A percentile compares a stretch with the other conserved stretches of the same genome.
Conservation (phyloP, 208 protist species). For the Wallacemonas sp. region DNA sequence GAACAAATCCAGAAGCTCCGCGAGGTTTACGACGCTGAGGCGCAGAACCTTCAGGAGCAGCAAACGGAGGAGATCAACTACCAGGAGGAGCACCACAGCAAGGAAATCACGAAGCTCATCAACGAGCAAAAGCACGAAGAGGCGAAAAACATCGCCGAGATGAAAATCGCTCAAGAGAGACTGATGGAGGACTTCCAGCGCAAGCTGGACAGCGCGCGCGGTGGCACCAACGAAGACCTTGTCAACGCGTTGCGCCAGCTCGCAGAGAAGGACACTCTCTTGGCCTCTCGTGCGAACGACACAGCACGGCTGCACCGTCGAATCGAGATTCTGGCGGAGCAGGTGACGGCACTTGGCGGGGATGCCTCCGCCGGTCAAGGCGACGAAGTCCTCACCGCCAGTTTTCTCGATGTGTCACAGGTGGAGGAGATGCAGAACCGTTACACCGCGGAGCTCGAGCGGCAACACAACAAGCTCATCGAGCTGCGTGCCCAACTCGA, state of each 20-base stretch:
- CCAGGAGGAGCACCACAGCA: constrained; percentile 77
- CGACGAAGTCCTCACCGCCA: constrained; percentile 44
- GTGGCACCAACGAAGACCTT: constrained; percentile 79
- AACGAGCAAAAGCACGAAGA: constrained; percentile 80
- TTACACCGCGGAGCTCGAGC: constrained; percentile 56
- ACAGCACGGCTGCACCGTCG: constrained; percentile 69
- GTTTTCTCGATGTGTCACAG: constrained; percentile 77
- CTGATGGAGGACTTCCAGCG: constrained; percentile 86
- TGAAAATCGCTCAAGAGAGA: constrained; percentile 72
- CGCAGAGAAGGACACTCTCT: constrained; percentile 74
- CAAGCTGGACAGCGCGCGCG: constrained; percentile 73
- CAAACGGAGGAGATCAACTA: constrained; percentile 81
- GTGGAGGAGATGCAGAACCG: constrained; percentile 76
- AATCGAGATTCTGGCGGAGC: constrained; percentile 62
- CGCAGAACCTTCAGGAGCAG: constrained; percentile 84
- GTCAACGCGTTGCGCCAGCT: constrained; percentile 61
- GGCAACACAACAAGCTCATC: constrained; percentile 58
- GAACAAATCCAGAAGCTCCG: constrained; percentile 74
- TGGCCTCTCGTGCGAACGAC: constrained; percentile 81
- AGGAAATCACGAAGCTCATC: constrained; percentile 76
- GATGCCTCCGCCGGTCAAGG: constrained; percentile 26
- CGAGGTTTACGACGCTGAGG: constrained; percentile 77
- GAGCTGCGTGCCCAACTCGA: constrained; percentile 78
- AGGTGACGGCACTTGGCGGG: constrained; percentile 56
- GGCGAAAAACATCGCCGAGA: constrained; percentile 67